A percentile compares a stretch with the other conserved stretches of the same genome.
phyloP scores from a whole-genome alignment of 306 rosid species.

The Rosa rugosa region DNA sequence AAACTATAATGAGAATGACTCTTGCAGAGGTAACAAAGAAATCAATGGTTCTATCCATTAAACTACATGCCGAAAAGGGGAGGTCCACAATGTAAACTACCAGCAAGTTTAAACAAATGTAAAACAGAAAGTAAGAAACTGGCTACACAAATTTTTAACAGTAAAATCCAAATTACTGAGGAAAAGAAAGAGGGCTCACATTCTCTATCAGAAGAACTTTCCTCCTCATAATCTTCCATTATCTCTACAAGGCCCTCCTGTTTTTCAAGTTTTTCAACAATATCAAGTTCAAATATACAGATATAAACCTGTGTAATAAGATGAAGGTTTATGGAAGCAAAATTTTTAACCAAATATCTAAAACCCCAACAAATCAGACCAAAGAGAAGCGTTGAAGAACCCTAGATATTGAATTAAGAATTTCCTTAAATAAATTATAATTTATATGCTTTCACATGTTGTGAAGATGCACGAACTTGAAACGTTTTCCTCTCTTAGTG shows the following conservation, averaged over 20 bases:
- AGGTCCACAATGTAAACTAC: neutral
- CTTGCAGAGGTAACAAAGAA: neutral
- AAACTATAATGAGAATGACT: neutral
- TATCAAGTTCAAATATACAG: neutral
- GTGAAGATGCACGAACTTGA: neutral
- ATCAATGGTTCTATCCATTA: neutral
- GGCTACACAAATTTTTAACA: neutral
- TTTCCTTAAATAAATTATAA: neutral
- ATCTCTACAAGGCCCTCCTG: slow-evolving; percentile 87
- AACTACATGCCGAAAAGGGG: neutral
- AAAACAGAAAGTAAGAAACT: neutral
- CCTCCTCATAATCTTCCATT: slow-evolving; percentile 72
- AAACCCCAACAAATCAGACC: neutral
- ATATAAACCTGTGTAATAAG: neutral
- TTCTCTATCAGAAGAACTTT: slow-evolving; percentile 31
- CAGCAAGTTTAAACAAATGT: neutral
- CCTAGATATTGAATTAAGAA: neutral
- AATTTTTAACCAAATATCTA: neutral
- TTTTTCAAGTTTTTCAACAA: neutral
- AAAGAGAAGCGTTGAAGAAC: neutral
- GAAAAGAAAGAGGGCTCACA: slow-evolving; percentile 29
- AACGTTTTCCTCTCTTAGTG: neutral
- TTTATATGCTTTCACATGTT: neutral
- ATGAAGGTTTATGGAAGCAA: neutral
- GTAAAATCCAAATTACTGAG: slow-evolving; percentile 5